These are phyloP conservation scores for Candida silvicultrix DNA, from an alignment of 805 yeast species.

Conservation along the genomic window DNA sequence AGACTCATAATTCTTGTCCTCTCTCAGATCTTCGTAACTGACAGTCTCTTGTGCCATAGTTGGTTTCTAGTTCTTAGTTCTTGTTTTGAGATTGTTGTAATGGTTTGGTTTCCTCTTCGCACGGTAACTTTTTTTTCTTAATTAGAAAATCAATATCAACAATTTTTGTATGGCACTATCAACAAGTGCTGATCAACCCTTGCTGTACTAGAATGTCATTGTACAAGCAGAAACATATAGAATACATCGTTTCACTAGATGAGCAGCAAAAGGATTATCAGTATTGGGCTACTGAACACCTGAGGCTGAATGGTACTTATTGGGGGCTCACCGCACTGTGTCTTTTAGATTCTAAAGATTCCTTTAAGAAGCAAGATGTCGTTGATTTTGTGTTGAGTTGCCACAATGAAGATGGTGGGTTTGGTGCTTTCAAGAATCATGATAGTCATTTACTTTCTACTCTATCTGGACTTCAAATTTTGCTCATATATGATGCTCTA, in stretches of 20 bases:
- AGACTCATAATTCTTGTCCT: slow-evolving; percentile 18
- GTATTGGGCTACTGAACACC: slow-evolving; percentile 87
- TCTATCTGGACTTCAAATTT: slow-evolving; percentile 77
- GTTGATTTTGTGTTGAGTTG: slow-evolving; percentile 66
- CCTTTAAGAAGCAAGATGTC: slow-evolving; percentile 57
- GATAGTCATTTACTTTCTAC: slow-evolving; percentile 87
- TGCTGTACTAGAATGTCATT: slow-evolving; percentile 4
- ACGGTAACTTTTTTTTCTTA: background rate
- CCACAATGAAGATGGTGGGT: slow-evolving; percentile 65
- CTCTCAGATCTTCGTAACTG: slow-evolving; percentile 17
- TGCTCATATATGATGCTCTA: slow-evolving; percentile 58
- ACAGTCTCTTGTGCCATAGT: slow-evolving; percentile 2
- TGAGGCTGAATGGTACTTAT: slow-evolving; percentile 85
- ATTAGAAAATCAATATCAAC: background rate
- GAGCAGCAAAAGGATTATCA: slow-evolving; percentile 53
- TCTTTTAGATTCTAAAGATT: slow-evolving; percentile 47
- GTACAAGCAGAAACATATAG: slow-evolving; percentile 46
- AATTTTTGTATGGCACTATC: background rate
- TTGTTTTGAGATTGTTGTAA: background rate
- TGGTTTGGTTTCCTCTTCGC: background rate
- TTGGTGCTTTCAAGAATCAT: slow-evolving; percentile 84
- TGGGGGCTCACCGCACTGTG: slow-evolving; percentile 88
- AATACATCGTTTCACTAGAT: slow-evolving; percentile 50
- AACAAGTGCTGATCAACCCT: no score
- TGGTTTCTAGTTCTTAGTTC: background rate